Evolutionary conservation across 139 green algal species (phyloP), one percentile per base, ranked within the genome.

Genomic region (Picochlorum sp.): DNA sequence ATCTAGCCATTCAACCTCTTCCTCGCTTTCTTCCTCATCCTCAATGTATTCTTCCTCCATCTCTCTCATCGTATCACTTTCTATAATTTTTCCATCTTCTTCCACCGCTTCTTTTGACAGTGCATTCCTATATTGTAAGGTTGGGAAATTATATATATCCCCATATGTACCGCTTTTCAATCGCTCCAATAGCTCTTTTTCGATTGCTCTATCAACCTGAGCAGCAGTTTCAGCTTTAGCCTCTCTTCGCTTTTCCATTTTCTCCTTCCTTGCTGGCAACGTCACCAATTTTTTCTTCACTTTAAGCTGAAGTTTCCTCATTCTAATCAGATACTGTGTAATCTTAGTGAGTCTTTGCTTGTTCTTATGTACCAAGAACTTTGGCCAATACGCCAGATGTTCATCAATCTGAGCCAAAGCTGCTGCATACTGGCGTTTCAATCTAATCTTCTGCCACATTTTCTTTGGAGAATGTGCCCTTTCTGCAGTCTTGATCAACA

Each of bases 261-360:
- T 93, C 69, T 91, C 76, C 52, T 79, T 75, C 33, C 82, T 72
- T 5, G 78, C 68, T 5, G 84, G 83, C 60, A 96, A 79, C 9
- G 92, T 86, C 18, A 97, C 66, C 3, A 97, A 71, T 81, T 94
- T 92, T 22, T 84, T 80, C 40, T 64, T 77, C 39, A 73, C 53
- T 58, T 83, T 90, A 22, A 87, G 65, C 56, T 84, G 78, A 40
- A 99, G 73, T 66, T 83, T 87, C 32, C 88, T 81, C 81, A 96
- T 93, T 51, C 93, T 84, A 40, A 99, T 96, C 50, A 98, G 79
- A 78, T 96, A 97, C 79, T 99, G 93, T 45, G 89, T 96, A 73
- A 99, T 97, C 75, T 98, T 98, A 20, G 93, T 99, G 35, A 99
- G 74, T n/a, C 93, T 78, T 80, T 99, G 93, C 81, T 99, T 99